phyloP scores from a whole-genome alignment of 257 asterid genomes.

The Nicotiana tabacum region DNA sequence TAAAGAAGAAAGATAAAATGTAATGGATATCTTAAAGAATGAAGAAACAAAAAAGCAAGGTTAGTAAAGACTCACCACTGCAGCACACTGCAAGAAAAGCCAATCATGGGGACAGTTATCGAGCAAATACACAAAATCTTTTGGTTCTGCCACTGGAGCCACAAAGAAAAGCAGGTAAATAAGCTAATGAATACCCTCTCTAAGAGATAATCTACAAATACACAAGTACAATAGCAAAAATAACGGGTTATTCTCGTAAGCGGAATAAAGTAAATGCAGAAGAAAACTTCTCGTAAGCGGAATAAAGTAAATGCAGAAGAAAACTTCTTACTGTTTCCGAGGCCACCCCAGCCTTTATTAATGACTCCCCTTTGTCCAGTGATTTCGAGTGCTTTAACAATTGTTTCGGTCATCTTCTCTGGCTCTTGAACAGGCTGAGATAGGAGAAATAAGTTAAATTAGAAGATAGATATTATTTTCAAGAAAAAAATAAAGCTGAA shows the following conservation, averaged over 20 bases:
- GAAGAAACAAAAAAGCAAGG: constrained; percentile 5
- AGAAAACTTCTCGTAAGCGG: constrained; percentile 14
- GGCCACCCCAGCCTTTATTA: constrained; percentile 97
- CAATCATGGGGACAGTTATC: constrained; percentile 93
- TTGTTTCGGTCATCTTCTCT: constrained; percentile 64
- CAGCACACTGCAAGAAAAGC: constrained; percentile 76
- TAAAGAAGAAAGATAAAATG: neutral
- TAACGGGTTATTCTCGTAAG: neutral
- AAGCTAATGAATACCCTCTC: neutral
- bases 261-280: neutral
- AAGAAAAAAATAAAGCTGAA: neutral
- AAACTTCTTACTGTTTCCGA: constrained; percentile 60
- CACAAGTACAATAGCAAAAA: neutral
- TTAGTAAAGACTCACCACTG: constrained; percentile 53
- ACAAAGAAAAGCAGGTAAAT: neutral
- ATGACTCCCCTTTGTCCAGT: constrained; percentile 89
- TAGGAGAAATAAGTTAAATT: constrained; percentile 10
- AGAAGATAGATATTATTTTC: neutral
- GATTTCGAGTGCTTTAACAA: constrained; percentile 68
- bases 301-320: neutral
- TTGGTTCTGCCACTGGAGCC: constrained; percentile 61
- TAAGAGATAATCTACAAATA: neutral
- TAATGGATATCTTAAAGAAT: neutral
- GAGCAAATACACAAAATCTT: constrained; percentile 60
- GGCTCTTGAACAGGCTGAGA: constrained; percentile 89